These are phyloP conservation scores for Penicillium brasilianum DNA, from an alignment of 2,329 filamentous ascomycete species.

Conservation along the genomic window DNA sequence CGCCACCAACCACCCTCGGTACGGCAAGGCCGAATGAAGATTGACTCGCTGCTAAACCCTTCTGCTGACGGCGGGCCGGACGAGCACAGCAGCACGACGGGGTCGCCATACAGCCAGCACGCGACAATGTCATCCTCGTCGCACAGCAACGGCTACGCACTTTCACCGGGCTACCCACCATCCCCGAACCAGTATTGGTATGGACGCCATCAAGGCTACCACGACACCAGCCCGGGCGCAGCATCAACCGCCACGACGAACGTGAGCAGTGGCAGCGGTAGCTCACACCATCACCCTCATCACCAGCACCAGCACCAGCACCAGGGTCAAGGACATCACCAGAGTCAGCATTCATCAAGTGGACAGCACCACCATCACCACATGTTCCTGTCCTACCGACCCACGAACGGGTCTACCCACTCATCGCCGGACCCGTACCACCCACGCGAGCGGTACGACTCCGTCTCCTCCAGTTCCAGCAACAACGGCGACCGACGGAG, in stretches of 20 bases:
- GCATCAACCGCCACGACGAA: conserved; percentile 27
- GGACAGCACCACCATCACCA: conserved; percentile 34
- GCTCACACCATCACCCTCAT: conserved; percentile 19
- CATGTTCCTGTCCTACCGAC: conserved; percentile 35
- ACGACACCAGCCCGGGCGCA: conserved; percentile 29
- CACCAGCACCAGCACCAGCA: background rate
- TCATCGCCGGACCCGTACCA: conserved; percentile 45
- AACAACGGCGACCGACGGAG: conserved; percentile 45
- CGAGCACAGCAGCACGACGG: conserved; percentile 18
- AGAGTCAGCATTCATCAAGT: background rate
- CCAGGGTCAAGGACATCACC: background rate
- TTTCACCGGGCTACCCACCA: conserved; percentile 38
- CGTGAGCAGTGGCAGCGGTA: conserved; percentile 17
- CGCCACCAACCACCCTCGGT: conserved; percentile 26
- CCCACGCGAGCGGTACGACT: conserved; percentile 46
- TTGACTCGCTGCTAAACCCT: conserved; percentile 41
- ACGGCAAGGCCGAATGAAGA: conserved; percentile 42
- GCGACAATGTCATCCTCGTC: conserved; percentile 23
- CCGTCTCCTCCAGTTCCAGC: conserved; percentile 48
- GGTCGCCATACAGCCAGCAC: conserved; percentile 28
- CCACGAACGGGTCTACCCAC: conserved; percentile 33
- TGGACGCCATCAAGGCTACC: conserved; percentile 28
- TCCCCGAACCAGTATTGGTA: conserved; percentile 39
- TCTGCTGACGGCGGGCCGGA: conserved; percentile 12
- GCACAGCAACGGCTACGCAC: conserved; percentile 24